phyloP scores from a whole-genome alignment of 140 eudicot species.

The Cichorium intybus region DNA sequence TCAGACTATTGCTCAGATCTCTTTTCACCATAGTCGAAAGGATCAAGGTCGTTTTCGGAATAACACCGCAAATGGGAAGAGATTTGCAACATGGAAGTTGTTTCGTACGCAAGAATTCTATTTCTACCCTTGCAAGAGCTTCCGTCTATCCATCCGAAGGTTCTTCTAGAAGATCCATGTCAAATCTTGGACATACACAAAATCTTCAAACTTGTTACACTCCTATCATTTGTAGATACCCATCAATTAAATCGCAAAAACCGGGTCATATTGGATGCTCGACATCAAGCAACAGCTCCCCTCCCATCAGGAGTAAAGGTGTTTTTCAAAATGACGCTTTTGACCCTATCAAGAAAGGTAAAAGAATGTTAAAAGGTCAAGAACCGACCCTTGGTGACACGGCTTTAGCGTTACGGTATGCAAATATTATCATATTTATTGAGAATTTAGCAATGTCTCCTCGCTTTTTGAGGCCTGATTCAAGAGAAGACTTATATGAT shows the following conservation, averaged over 20 bases:
- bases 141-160: conserved; percentile 58
- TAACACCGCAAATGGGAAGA: conserved; percentile 23
- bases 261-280: conserved; percentile 46
- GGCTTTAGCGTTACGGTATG: conserved; percentile 80
- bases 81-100: conserved; percentile 11
- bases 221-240: conserved; percentile 28
- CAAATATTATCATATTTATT: conserved; percentile 63
- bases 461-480: conserved; percentile 59
- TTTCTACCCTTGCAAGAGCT: conserved; percentile 41
- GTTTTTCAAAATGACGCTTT: conserved; percentile 22
- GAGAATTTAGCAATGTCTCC: conserved; percentile 80
- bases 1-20: conserved; percentile 66
- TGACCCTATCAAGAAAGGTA: conserved; percentile 18
- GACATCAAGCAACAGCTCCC: conserved; percentile 32
- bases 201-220: conserved; percentile 16
- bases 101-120: conserved; percentile 49
- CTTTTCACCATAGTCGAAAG: conserved; percentile 63
- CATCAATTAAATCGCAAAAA: conserved; percentile 31
- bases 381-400: conserved; percentile 64
- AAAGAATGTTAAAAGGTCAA: conserved; percentile 36
- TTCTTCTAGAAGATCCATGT: conserved; percentile 52
- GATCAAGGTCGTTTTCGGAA: conserved; percentile 56
- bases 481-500: conserved; percentile 79
- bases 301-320: conserved; percentile 31
- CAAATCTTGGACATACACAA: conserved; percentile 42